phyloP scores from a whole-genome alignment of 2,329 filamentous ascomycete genomes.

The Nigrospora osmanthi region DNA sequence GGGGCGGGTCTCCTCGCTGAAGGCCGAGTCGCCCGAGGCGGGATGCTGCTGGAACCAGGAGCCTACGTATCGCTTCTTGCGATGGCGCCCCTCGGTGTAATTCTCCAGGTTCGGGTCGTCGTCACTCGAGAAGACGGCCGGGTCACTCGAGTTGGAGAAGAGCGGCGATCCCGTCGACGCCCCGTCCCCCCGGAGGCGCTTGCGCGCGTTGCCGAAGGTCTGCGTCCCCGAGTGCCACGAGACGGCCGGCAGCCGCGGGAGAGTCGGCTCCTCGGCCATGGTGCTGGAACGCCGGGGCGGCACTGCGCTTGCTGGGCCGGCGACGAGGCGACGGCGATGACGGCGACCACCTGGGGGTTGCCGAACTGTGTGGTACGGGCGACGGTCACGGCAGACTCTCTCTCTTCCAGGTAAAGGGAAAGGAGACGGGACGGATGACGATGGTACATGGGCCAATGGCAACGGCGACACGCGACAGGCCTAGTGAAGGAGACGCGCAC shows the following conservation, averaged over 20 bases:
- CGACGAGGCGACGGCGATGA: not conserved
- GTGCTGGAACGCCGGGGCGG: not conserved
- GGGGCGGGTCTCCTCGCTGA: constrained; percentile 26
- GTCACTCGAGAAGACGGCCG: constrained; percentile 64
- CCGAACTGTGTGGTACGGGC: too few species aligned
- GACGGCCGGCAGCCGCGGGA: constrained; percentile 23
- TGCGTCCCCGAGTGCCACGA: constrained; percentile 22
- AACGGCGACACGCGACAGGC: constrained; percentile 1
- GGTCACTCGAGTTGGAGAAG: constrained; percentile 60
- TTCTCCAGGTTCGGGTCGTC: constrained; percentile 62
- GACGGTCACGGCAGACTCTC: not conserved
- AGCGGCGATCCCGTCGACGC: constrained; percentile 16
- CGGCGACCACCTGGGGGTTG: too few species aligned
- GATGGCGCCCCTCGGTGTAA: constrained; percentile 46
- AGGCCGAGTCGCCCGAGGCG: constrained; percentile 40
- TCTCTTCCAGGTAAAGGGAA: not conserved
- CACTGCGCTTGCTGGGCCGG: not conserved
- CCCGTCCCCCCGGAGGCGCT: constrained; percentile 25
- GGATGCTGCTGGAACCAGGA: constrained; percentile 60
- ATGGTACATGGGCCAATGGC: not conserved
- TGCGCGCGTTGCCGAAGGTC: constrained; percentile 24
- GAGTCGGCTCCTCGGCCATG: constrained; percentile 28
- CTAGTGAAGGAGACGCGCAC: not conserved
- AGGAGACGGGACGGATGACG: not conserved
- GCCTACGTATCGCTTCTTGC: constrained; percentile 57